phyloP scores from a whole-genome alignment of 441 rosid genomes.

The Eutrema salsugineum region DNA sequence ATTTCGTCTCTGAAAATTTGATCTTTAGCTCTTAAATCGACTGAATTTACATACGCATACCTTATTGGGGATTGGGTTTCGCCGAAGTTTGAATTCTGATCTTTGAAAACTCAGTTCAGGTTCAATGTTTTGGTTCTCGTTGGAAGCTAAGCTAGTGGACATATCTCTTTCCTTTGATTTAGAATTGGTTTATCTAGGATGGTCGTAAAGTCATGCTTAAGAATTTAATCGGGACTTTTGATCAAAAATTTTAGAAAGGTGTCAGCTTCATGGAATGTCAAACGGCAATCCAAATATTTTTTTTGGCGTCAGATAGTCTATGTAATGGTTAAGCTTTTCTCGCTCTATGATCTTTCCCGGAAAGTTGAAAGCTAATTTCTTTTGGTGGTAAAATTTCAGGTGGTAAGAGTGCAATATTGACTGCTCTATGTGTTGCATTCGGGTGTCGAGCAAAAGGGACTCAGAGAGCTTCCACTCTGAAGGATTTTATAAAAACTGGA shows the following conservation, averaged over 20 bases:
- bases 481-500: slow-evolving; percentile 84
- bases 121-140: not conserved
- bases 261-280: not conserved
- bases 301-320: not conserved
- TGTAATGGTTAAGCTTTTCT: not conserved
- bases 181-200: not conserved
- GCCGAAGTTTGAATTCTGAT: not conserved
- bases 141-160: not conserved
- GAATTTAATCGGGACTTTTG: not conserved
- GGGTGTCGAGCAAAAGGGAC: slow-evolving; percentile 89
- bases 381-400: slow-evolving; percentile 38
- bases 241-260: not conserved
- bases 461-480: slow-evolving; percentile 71
- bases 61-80: not conserved
- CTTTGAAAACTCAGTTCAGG: not conserved
- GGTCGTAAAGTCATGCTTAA: not conserved
- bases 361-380: not conserved
- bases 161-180: not conserved
- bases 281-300: not conserved
- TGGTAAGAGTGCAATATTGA: slow-evolving; percentile 87
- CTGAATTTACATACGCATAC: not conserved
- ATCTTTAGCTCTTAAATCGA: not conserved
- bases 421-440: slow-evolving; percentile 83
- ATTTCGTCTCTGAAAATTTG: not conserved
- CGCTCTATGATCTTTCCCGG: not conserved